Evolutionary conservation across 106 monocot species (phyloP).

Genomic region (Phalaenopsis aphrodite): DNA sequence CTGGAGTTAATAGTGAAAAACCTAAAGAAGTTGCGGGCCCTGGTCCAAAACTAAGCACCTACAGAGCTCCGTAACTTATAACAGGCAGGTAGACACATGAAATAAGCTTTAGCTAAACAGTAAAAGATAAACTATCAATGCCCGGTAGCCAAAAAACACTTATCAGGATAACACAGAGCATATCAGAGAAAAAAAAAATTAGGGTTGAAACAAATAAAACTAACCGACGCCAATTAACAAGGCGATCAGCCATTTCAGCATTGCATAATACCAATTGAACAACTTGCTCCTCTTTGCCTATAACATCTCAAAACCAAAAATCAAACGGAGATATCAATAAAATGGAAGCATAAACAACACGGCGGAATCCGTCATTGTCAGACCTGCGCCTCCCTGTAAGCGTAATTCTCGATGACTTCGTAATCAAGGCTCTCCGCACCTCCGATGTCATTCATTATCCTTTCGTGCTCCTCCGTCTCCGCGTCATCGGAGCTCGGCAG

Average conservation of each 20-base stretch:
- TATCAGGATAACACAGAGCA: neutral
- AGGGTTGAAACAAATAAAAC: neutral
- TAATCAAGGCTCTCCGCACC: constrained; percentile 87
- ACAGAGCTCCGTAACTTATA: neutral
- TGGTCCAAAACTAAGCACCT: neutral
- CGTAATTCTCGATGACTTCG: constrained; percentile 90
- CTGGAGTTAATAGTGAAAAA: no score
- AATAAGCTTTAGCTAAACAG: neutral
- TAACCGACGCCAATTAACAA: constrained; percentile 87
- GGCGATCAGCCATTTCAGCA: constrained; percentile 86
- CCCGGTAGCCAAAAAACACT: neutral
- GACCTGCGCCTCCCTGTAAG: constrained; percentile 88
- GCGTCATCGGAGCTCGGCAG: constrained; percentile 61
- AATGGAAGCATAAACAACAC: constrained; percentile 7
- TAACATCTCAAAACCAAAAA: neutral
- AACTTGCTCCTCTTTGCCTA: constrained; percentile 82
- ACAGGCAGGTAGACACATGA: neutral
- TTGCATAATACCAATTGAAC: constrained; percentile 68
- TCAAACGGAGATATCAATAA: neutral
- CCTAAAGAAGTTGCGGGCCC: neutral
- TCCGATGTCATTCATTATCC: constrained; percentile 15
- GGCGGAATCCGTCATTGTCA: neutral
- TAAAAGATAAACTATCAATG: neutral
- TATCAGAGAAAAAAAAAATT: neutral
- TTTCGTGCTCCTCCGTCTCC: constrained; percentile 24